Conservation (phyloP, 805 yeast genomes). For the Starmerella roubikii region DNA sequence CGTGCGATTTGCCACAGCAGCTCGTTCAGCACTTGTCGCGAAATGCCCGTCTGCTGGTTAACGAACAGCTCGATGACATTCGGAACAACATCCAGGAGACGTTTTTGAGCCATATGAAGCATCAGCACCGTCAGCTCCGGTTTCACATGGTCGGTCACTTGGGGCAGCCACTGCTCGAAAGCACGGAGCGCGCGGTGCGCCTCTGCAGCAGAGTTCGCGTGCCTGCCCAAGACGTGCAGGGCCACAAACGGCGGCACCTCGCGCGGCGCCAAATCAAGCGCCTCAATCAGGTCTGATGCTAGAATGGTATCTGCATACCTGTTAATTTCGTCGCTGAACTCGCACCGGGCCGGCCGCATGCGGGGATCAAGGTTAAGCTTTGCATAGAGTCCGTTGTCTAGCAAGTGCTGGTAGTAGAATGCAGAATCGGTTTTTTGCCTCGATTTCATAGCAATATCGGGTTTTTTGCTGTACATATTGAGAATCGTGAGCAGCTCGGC, state of each 20-base stretch:
- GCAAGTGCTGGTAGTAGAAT: too few relatives aligned
- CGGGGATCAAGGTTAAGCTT: neutral
- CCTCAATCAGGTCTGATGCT: conserved; percentile 13
- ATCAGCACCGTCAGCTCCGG: conserved; percentile 17
- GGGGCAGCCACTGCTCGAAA: conserved; percentile 12
- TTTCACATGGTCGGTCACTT: conserved; percentile 12
- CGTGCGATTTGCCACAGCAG: conserved; percentile 22
- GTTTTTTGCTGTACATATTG: neutral
- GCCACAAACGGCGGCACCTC: conserved; percentile 18
- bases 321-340: neutral
- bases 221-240: conserved; percentile 20
- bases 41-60: neutral
- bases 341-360: neutral
- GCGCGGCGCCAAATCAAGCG: conserved; percentile 7
- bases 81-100: conserved; percentile 20
- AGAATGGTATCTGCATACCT: neutral
- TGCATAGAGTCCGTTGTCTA: neutral
- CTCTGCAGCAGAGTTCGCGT: conserved; percentile 15
- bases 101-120: conserved; percentile 15
- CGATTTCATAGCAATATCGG: too few relatives aligned
- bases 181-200: conserved; percentile 19
- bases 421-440: too few relatives aligned
- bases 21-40: conserved; percentile 18
- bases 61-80: conserved; percentile 19
- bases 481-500: conserved; percentile 8